phyloP scores from a whole-genome alignment of 2,329 filamentous ascomycete genomes.

The Colletotrichum noveboracense region DNA sequence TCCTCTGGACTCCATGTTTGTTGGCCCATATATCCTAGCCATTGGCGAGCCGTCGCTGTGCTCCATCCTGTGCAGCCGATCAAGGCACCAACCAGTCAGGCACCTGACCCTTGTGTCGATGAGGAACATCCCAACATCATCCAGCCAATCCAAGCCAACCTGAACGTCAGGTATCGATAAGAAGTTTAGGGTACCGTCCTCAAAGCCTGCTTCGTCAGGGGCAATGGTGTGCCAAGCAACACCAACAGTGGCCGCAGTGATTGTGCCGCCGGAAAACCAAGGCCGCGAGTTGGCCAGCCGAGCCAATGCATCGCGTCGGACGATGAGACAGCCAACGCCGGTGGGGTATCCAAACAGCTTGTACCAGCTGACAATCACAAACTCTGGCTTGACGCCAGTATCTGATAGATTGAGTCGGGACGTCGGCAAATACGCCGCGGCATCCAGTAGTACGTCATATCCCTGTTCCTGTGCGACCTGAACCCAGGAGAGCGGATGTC shows the following conservation, averaged over 20 bases:
- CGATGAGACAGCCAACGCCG: constrained; percentile 44
- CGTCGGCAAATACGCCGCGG: constrained; percentile 44
- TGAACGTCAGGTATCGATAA: constrained; percentile 42
- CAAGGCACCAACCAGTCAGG: constrained; percentile 41
- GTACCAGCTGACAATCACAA: constrained; percentile 45
- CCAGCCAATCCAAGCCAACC: constrained; percentile 41
- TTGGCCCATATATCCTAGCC: constrained; percentile 40
- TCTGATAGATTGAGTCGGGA: constrained; percentile 35
- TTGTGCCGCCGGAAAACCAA: constrained; percentile 45
- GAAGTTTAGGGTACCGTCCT: constrained; percentile 47
- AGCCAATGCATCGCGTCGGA: constrained; percentile 33
- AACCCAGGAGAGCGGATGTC: constrained; percentile 43
- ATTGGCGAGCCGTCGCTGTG: constrained; percentile 39
- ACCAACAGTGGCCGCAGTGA: constrained; percentile 35
- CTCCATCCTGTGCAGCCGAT: constrained; percentile 30
- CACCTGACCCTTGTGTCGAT: constrained; percentile 37
- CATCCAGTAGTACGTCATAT: constrained; percentile 46
- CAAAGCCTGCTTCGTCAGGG: constrained; percentile 35
- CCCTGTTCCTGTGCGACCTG: constrained; percentile 37
- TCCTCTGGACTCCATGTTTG: constrained; percentile 31
- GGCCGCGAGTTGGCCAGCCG: constrained; percentile 35
- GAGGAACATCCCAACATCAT: constrained; percentile 28
- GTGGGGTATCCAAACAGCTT: constrained; percentile 48
- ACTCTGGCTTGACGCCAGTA: constrained; percentile 37
- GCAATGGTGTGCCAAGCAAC: constrained; percentile 35